Conservation (phyloP, 2,329 filamentous ascomycete genomes). For the Arthroderma sp. region DNA sequence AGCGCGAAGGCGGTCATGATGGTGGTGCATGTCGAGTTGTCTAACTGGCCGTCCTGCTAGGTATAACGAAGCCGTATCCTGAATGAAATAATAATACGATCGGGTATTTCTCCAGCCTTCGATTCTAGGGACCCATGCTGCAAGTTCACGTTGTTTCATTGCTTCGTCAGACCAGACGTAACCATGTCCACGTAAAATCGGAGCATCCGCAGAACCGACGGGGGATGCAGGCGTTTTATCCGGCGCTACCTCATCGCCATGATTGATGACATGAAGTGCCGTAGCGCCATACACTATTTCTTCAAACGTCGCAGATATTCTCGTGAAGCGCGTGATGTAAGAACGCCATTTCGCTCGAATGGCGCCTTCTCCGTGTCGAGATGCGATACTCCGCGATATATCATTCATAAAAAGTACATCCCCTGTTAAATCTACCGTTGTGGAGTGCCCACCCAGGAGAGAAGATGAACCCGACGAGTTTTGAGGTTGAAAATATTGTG, state of each 20-base stretch:
- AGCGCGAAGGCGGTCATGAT: constrained; percentile 79
- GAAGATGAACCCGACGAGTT: constrained; percentile 15
- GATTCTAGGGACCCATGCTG: constrained; percentile 81
- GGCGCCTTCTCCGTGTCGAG: constrained; percentile 76
- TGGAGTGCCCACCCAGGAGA: constrained; percentile 10
- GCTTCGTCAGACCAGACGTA: constrained; percentile 87
- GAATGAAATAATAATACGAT: constrained; percentile 90
- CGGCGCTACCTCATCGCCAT: constrained; percentile 50
- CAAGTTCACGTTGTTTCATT: constrained; percentile 69
- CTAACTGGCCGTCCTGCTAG: constrained; percentile 27
- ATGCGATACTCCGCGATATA: constrained; percentile 68
- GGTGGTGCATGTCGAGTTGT: constrained; percentile 62
- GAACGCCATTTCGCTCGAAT: constrained; percentile 86
- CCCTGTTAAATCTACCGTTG: constrained; percentile 57
- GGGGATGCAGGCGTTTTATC: constrained; percentile 24
- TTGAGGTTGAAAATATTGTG: constrained; percentile 76
- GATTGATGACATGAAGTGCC: constrained; percentile 68
- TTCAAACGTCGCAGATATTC: constrained; percentile 86
- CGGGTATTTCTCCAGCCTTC: constrained; percentile 95
- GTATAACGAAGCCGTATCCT: constrained; percentile 41
- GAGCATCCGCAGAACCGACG: constrained; percentile 26
- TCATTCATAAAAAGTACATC: constrained; percentile 82
- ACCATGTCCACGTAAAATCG: constrained; percentile 63
- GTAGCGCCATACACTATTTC: constrained; percentile 90
- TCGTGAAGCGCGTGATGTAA: constrained; percentile 88